Conservation (phyloP, 225 moss, liverwort and hornwort genomes). For the Marchantia polymorpha region DNA sequence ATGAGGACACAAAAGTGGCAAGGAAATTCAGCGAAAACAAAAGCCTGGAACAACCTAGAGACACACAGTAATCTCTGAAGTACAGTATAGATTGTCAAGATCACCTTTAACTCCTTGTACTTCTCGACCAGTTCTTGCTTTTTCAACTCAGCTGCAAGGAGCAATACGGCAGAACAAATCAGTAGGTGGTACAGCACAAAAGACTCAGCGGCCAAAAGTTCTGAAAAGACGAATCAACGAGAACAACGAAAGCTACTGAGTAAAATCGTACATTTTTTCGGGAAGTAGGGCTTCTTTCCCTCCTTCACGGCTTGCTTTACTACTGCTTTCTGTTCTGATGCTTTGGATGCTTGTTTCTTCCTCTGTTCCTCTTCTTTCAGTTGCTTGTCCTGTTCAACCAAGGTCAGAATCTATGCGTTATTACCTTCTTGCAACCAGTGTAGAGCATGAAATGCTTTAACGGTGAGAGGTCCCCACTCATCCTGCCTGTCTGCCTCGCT, state of each 20-base stretch:
- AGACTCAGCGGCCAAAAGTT: too few relatives aligned
- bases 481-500: background rate
- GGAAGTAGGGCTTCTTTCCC: constrained; percentile 87
- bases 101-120: constrained; percentile 89
- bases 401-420: background rate
- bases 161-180: background rate
- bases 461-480: background rate
- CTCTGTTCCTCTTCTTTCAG: constrained; percentile 74
- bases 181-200: background rate
- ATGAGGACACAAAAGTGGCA: background rate
- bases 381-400: constrained; percentile 67
- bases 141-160: constrained; percentile 65
- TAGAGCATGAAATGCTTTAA: background rate
- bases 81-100: background rate
- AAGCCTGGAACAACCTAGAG: background rate
- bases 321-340: constrained; percentile 43
- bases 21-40: background rate
- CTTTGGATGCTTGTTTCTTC: constrained; percentile 52
- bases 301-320: constrained; percentile 73
- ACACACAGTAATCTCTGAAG: background rate
- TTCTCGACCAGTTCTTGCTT: constrained; percentile 75
- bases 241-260: background rate
- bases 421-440: background rate
- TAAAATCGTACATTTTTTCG: constrained; percentile 62
- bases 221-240: background rate